A percentile compares a stretch with the other conserved stretches of the same genome.
phyloP scores from a whole-genome alignment of 257 asterid species.

The Capsicum chinense region DNA sequence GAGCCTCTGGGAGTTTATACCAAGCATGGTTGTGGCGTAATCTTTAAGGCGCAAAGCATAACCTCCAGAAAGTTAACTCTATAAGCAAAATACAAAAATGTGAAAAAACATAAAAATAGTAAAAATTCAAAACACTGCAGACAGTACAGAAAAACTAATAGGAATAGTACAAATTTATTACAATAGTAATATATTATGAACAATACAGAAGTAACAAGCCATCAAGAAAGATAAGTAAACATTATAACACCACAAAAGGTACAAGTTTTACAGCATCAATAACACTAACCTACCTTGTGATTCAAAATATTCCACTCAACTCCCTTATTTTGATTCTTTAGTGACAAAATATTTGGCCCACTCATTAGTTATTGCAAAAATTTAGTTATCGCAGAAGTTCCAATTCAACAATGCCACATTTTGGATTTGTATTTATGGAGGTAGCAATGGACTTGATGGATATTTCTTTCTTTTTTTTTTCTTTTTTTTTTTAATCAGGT shows the following conservation, averaged over 20 bases:
- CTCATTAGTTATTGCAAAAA: not conserved
- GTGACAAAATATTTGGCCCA: constrained; percentile 4
- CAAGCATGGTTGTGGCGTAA: not conserved
- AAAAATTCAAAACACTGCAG: not conserved
- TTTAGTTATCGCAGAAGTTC: not conserved
- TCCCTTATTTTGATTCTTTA: not conserved
- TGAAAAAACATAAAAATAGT: not conserved
- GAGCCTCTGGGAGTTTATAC: not conserved
- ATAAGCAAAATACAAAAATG: not conserved
- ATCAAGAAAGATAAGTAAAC: not conserved
- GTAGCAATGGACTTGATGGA: constrained; percentile 12
- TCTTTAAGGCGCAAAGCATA: constrained; percentile 11
- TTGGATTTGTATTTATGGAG: constrained; percentile 13
- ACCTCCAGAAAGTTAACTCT: not conserved
- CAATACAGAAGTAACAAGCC: not conserved
- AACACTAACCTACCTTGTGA: constrained; percentile 2
- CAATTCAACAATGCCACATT: constrained; percentile 3
- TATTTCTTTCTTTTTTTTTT: constrained; percentile 13
- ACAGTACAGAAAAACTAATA: not conserved
- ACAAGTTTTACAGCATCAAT: constrained; percentile 1
- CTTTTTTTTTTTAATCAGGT: not conserved
- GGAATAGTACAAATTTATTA: not conserved
- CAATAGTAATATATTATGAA: not conserved
- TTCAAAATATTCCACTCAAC: not conserved
- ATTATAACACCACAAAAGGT: not conserved